Evolutionary conservation across 2,329 filamentous ascomycete species (phyloP).

Genomic region (Thelonectria olida): DNA sequence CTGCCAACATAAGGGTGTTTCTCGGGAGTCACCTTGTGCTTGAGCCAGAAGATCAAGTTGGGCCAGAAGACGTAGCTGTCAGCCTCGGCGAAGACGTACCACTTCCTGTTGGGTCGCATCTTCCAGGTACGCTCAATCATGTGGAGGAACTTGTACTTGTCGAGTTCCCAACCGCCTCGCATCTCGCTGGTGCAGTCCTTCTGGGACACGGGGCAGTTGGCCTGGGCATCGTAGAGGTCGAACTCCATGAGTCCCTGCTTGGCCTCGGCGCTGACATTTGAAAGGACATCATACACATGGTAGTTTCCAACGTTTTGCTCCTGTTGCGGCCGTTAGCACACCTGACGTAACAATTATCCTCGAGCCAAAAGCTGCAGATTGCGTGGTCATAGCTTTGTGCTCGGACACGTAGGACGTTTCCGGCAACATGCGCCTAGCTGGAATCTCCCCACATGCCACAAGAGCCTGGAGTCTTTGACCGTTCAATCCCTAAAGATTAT

Average conservation of each 20-base stretch:
- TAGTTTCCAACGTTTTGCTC: slow-evolving; percentile 60
- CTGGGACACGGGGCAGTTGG: slow-evolving; percentile 56
- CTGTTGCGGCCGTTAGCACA: slow-evolving; percentile 37
- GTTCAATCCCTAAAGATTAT: not conserved
- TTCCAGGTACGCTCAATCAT: slow-evolving; percentile 66
- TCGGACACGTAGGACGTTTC: not conserved
- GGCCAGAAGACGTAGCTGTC: slow-evolving; percentile 67
- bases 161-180: slow-evolving; percentile 59
- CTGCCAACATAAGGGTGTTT: slow-evolving; percentile 62
- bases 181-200: slow-evolving; percentile 51
- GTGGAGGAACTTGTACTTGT: slow-evolving; percentile 70
- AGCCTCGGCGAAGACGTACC: slow-evolving; percentile 69
- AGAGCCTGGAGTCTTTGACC: not conserved
- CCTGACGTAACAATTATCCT: too few relatives aligned
- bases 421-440: not conserved
- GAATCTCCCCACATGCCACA: slow-evolving; percentile 7
- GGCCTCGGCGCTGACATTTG: slow-evolving; percentile 47
- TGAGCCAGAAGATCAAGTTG: slow-evolving; percentile 61
- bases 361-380: too few relatives aligned
- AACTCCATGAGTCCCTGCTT: slow-evolving; percentile 55
- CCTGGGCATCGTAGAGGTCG: slow-evolving; percentile 55
- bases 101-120: slow-evolving; percentile 61
- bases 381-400: too few relatives aligned
- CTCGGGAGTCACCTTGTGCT: slow-evolving; percentile 51
- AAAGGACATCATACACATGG: slow-evolving; percentile 53